A percentile compares a stretch with the other conserved stretches of the same genome.
Evolutionary conservation across 768 basidiomycete genomes (phyloP).

Genomic region (Termitomyces sp.): DNA sequence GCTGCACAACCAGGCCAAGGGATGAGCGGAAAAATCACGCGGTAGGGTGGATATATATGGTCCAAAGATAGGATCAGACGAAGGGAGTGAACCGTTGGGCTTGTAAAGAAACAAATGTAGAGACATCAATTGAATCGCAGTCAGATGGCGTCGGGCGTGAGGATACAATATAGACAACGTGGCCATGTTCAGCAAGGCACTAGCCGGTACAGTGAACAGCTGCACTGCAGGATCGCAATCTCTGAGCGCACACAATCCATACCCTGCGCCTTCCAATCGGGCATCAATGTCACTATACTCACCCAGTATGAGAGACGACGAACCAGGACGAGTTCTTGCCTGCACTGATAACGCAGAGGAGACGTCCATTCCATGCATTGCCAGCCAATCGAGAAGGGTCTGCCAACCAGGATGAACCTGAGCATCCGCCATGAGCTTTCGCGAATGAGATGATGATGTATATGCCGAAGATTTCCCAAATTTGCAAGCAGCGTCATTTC

Average conservation of each 20-base stretch:
- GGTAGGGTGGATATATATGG: conserved; percentile 83
- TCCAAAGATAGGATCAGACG: conserved; percentile 53
- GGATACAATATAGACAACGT: conserved; percentile 66
- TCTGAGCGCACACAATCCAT: conserved; percentile 57
- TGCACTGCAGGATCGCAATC: conserved; percentile 42
- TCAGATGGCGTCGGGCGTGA: conserved; percentile 29
- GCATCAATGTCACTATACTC: neutral
- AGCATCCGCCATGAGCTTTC: neutral
- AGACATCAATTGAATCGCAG: conserved; percentile 72
- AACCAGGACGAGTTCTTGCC: conserved; percentile 48
- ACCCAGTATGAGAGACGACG: conserved; percentile 10
- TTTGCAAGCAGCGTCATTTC: neutral
- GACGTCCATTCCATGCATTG: conserved; percentile 40
- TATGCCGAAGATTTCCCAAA: neutral
- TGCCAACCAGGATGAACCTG: conserved; percentile 37
- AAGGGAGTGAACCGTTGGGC: conserved; percentile 36
- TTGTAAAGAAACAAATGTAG: conserved; percentile 74
- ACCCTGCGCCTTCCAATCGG: conserved; percentile 47
- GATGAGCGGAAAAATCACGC: conserved; percentile 67
- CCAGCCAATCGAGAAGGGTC: conserved; percentile 49
- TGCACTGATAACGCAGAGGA: conserved; percentile 43
- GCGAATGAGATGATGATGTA: neutral
- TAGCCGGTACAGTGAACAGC: conserved; percentile 68
- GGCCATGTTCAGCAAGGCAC: conserved; percentile 64
- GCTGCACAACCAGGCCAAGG: conserved; percentile 67